phyloP scores from a whole-genome alignment of 2,329 filamentous ascomycete genomes.

The Stachybotrys chartarum region DNA sequence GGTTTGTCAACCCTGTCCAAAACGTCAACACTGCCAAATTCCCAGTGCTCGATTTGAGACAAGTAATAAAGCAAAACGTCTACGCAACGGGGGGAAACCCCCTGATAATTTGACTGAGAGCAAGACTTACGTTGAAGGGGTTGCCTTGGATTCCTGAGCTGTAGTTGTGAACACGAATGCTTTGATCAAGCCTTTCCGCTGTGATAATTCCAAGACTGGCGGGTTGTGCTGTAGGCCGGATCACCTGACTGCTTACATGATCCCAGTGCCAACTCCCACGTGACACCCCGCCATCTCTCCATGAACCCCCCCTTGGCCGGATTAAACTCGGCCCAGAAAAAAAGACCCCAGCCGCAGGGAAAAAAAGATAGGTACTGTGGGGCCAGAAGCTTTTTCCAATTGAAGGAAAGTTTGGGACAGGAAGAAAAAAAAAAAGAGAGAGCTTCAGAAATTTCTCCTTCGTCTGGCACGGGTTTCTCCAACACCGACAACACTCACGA shows the following conservation, averaged over 20 bases:
- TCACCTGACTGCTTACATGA: constrained; percentile 13
- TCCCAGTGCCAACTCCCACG: constrained; percentile 8
- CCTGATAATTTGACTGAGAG: not conserved
- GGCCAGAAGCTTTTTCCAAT: not conserved
- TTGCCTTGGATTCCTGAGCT: not conserved
- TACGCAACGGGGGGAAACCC: no score
- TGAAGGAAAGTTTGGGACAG: not conserved
- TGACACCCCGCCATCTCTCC: constrained; percentile 6
- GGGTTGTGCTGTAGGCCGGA: not conserved
- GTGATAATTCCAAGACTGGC: not conserved
- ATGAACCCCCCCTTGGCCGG: constrained; percentile 5
- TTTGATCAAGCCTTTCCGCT: not conserved
- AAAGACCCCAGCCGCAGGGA: constrained; percentile 12
- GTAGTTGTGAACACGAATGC: not conserved
- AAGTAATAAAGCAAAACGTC: no score
- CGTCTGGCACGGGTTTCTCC: constrained; percentile 12
- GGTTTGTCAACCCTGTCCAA: constrained; percentile 30
- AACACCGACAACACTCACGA: not conserved
- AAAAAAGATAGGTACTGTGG: not conserved
- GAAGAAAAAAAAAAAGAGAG: constrained; percentile 6
- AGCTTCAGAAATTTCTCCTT: constrained; percentile 32
- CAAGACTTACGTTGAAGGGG: not conserved
- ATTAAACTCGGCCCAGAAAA: constrained; percentile 12
- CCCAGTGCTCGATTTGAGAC: no score
- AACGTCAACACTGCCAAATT: not conserved